A percentile compares a stretch with the other conserved stretches of the same genome.
These are phyloP conservation scores for Cyclocybe cylindracea DNA, from an alignment of 768 basidiomycete genomes.

Conservation along the genomic window DNA sequence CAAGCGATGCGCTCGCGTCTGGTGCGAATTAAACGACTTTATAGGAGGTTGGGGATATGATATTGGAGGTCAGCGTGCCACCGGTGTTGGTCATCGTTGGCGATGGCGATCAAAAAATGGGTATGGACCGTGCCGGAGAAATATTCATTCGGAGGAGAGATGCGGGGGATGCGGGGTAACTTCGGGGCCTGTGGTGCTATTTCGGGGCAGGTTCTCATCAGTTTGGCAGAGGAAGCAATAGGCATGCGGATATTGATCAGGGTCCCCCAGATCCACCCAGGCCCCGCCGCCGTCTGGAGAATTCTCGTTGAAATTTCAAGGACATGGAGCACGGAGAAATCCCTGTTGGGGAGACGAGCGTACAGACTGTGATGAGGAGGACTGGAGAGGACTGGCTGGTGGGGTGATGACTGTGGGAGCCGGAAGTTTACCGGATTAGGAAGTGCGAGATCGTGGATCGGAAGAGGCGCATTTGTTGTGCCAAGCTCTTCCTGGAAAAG, in stretches of 20 bases:
- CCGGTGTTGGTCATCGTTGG: no score
- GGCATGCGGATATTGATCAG: slow-evolving; percentile 15
- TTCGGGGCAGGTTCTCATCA: slow-evolving; percentile 12
- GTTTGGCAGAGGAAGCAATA: neutral
- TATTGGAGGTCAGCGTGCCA: no score
- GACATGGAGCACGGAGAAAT: slow-evolving; percentile 17
- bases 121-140: neutral
- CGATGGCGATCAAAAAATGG: neutral
- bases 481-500: neutral
- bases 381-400: neutral
- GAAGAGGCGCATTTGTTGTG: neutral
- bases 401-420: slow-evolving; percentile 8
- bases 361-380: neutral
- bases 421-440: slow-evolving; percentile 2
- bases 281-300: slow-evolving; percentile 20
- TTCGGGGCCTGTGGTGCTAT: slow-evolving; percentile 19
- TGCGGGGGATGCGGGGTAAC: slow-evolving; percentile 13
- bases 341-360: neutral
- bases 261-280: slow-evolving; percentile 15
- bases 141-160: neutral
- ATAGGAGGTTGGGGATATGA: no score
- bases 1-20: neutral
- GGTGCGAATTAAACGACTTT: no score
- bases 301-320: slow-evolving; percentile 31
- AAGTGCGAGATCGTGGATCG: neutral